Base-by-base conservation (phyloP, 1,284 basidiomycete genomes). In the Rhodotorula sp. region DNA sequence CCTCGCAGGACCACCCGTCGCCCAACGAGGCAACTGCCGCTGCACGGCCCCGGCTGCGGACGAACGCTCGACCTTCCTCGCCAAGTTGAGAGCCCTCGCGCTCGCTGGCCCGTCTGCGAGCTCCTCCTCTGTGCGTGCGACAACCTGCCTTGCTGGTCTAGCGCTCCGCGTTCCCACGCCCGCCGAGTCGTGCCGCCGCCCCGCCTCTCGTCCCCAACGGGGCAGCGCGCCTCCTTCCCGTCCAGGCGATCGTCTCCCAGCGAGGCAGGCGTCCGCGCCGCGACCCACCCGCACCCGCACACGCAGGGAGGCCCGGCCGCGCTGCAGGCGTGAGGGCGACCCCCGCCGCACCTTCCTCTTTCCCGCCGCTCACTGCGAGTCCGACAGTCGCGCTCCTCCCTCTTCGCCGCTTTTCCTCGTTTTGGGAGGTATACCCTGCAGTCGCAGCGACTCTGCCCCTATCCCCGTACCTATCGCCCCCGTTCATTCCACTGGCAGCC, bases 261-360 rank as follows among this genome's bases (percentile, higher is more conserved):
- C 32, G 32, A 57, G 37, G 34, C n/a, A 37, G 27, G 32, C 25
- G 27, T 13, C 36, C 37, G 12, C 12, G 13, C 15, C n/a, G n/a
- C n/a, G n/a, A n/a, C n/a, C n/a, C n/a, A n/a, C n/a, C n/a, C n/a
- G n/a, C n/a, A n/a, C n/a, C n/a, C n/a, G n/a, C n/a, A n/a, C n/a
- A n/a, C n/a, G n/a, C n/a, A n/a, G n/a, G n/a, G n/a, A n/a, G n/a
- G n/a, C n/a, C n/a, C n/a, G n/a, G n/a, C n/a, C n/a, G n/a, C n/a
- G n/a, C n/a, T n/a, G n/a, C n/a, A n/a, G n/a, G n/a, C n/a, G n/a
- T n/a, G n/a, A n/a, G n/a, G n/a, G n/a, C n/a, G n/a, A n/a, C n/a
- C n/a, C n/a, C n/a, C n/a, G 5, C 48, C 32, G 27, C 51, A 54
- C 51, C 53, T 54, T 63, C 61, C 61, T 44, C 61, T 63, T 55